phyloP scores from a whole-genome alignment of 1,284 basidiomycete genomes.

The Cryptococcus sp. region DNA sequence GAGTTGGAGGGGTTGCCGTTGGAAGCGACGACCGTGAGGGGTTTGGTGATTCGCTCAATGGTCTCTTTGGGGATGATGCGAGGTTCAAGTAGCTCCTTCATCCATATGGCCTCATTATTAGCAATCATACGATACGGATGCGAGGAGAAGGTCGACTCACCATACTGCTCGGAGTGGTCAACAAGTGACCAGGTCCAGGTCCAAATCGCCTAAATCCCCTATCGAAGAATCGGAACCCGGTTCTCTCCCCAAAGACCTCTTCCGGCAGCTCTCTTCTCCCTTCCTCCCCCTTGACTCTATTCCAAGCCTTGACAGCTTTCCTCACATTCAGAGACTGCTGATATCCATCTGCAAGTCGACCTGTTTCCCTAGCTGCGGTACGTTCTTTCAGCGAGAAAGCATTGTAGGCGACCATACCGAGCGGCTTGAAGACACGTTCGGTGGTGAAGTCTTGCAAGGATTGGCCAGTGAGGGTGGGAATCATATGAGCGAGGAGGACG shows the following conservation, averaged over 20 bases:
- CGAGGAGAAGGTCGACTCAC: no score
- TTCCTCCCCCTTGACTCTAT: neutral
- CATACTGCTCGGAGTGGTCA: neutral
- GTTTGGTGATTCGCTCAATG: conserved; percentile 9
- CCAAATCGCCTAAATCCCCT: neutral
- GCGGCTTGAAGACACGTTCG: conserved; percentile 26
- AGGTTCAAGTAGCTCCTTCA: conserved; percentile 27
- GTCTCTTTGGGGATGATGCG: conserved; percentile 15
- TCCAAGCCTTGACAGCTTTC: neutral
- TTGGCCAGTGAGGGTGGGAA: conserved; percentile 21
- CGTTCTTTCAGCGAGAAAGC: neutral
- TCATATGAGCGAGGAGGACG: conserved; percentile 18
- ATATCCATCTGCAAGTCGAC: neutral
- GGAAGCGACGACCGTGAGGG: conserved; percentile 8
- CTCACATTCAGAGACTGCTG: neutral
- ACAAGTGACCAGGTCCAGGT: neutral
- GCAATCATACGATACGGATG: no score
- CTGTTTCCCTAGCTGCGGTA: neutral
- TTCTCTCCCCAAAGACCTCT: conserved; percentile 13
- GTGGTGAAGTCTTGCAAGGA: conserved; percentile 23
- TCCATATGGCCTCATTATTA: conserved; percentile 18
- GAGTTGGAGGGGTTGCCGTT: conserved; percentile 3
- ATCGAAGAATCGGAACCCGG: neutral
- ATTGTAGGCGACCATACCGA: conserved; percentile 20
- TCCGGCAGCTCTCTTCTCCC: conserved; percentile 5